phyloP scores from a whole-genome alignment of 306 rosid genomes.

The Leucaena leucocephala region DNA sequence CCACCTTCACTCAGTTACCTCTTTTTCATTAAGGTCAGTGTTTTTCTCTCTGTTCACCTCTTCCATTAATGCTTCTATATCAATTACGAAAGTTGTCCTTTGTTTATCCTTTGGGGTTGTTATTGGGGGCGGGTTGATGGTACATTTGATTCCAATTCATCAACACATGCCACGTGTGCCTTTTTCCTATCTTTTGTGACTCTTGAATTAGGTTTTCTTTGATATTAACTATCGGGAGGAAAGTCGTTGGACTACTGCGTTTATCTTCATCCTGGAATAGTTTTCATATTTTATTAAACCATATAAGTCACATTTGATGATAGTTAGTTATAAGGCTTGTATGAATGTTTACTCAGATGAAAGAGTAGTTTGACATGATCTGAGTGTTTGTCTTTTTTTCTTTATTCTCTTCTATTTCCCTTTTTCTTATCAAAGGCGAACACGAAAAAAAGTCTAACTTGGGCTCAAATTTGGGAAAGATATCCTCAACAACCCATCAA shows the following conservation, averaged over 20 bases:
- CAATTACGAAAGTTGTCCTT: not conserved
- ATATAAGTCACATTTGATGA: not conserved
- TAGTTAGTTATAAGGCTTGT: not conserved
- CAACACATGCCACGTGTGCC: not conserved
- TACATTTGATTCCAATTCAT: not conserved
- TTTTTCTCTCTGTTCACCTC: constrained; percentile 13
- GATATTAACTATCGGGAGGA: not conserved
- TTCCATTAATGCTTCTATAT: constrained; percentile 37
- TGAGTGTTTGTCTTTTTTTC: not conserved
- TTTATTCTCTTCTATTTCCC: not conserved
- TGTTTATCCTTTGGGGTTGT: not conserved
- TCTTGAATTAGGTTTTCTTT: not conserved
- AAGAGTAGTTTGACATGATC: not conserved
- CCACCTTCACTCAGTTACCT: not conserved
- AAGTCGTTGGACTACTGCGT: not conserved
- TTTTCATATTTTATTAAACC: not conserved
- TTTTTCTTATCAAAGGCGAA: not conserved
- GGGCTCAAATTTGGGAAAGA: not conserved
- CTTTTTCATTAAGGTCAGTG: not conserved
- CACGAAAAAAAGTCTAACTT: not conserved
- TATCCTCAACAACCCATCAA: not conserved
- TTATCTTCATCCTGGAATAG: not conserved
- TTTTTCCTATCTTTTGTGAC: not conserved
- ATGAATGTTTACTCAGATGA: not conserved
- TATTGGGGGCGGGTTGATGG: not conserved